Evolutionary conservation across 768 basidiomycete genomes (phyloP), one percentile per base, ranked within the genome.

Genomic region (Podaxis rugospora): DNA sequence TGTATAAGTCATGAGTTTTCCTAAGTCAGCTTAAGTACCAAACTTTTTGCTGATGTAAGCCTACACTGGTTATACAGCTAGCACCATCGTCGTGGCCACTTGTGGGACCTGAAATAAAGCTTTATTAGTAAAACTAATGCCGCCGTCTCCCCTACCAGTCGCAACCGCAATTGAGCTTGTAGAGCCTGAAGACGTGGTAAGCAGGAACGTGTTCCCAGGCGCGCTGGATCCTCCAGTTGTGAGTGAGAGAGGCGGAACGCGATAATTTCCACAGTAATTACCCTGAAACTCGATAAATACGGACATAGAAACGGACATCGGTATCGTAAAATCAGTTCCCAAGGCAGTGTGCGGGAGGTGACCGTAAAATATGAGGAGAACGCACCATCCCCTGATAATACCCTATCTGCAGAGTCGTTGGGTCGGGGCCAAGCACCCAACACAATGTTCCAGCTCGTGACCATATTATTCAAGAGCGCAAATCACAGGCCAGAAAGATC

Each of bases 331-430:
- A 0, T 49, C 11, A 49, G 23, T 27, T 11, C 21, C 1, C 21
- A 7, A 14, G 25, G 47, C 23, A 3, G 7, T 27, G 47, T 18
- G 40, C 13, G 14, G 40, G 11, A 13, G 40, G n/a, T n/a, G 25
- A 11, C 9, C n/a, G 16, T n/a, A 37, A 4, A 36, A 46, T 47
- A 10, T 4, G 16, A 27, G 11, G 16, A 18, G 7, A 13, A 57
- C 57, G 11, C 36, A 58, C 57, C 57, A 25, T 16, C 39, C 13
- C 57, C 16, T 58, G 57, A 58, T 58, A 40, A 39, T 58, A 58
- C 39, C 51, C 57, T 39, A 11, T 16, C 25, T 49, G 23, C 21
- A 9, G 23, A 9, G 32, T 9, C n/a, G 57, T 58, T 11, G 57
- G 57, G 18, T 50, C 50, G 11, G 57, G 18, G 47, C 49, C 16